Conservation (phyloP, 257 asterid genomes). For the Jacaranda mimosifolia region DNA sequence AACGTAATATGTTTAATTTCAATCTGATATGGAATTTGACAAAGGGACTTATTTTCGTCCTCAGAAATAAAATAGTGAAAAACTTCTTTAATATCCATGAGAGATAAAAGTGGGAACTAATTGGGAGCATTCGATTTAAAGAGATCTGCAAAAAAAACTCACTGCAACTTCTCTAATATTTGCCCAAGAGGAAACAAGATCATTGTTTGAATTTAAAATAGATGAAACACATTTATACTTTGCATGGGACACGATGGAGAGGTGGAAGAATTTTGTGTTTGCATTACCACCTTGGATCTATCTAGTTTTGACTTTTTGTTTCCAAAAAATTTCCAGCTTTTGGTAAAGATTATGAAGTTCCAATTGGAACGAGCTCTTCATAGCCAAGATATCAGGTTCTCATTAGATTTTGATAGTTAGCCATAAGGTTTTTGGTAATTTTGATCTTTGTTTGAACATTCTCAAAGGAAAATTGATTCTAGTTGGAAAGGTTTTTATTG, state of each 20-base stretch:
- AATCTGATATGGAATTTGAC: not conserved
- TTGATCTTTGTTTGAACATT: too few relatives aligned
- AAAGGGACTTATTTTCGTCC: not conserved
- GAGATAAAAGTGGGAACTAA: too few relatives aligned
- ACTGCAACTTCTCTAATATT: not conserved
- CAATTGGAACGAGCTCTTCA: not conserved
- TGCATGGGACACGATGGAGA: not conserved
- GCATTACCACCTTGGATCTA: not conserved
- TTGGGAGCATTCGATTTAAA: not conserved
- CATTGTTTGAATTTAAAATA: not conserved
- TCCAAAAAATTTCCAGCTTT: not conserved
- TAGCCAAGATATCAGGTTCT: too few relatives aligned
- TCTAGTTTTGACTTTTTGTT: not conserved
- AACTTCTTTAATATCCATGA: not conserved
- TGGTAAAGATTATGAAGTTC: not conserved
- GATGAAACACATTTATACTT: not conserved
- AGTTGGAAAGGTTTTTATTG: too few relatives aligned
- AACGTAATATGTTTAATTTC: not conserved
- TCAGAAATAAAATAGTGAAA: not conserved
- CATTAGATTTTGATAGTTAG: too few relatives aligned
- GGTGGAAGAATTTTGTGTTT: not conserved
- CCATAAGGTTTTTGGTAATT: too few relatives aligned
- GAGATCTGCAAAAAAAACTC: not conserved
- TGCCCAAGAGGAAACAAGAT: not conserved
- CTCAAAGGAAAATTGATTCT: too few relatives aligned